Evolutionary conservation across 2,329 filamentous ascomycete genomes (phyloP), one percentile per base, ranked within the genome.

Genomic region (Magnaporthiopsis rhizophila): DNA sequence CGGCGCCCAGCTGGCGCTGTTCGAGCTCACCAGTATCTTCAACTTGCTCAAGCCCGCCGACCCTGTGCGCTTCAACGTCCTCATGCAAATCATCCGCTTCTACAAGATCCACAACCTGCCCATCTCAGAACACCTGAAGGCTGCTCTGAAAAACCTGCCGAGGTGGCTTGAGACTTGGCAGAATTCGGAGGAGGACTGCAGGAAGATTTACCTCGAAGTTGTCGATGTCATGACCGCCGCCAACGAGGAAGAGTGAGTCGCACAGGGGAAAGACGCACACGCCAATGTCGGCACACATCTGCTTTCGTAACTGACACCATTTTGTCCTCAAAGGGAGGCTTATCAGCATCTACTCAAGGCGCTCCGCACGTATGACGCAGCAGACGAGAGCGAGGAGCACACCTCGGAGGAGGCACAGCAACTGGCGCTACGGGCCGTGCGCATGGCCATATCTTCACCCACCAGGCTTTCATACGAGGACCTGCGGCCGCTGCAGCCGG

Each of bases 1-100:
- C 80, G 92, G 93, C 71, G 83, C 89, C 67, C 89, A 90, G 62
- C 86, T 99, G 69, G 92, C 92, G 68, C 89, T 98, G 71, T 92
- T 92, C 69, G 90, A 95, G 71, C 86, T 99, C 70, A 92, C 91
- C 74, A 97, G 93, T 71, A 87, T 99, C 74, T 99, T 98, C 88
- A 99, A 99, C 84, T 89, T 96, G 69, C 85, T 98, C 70, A 80
- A 88, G 70, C 80, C 88, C 67, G 82, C 88, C 72, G 89, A 92
- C 74, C 88, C 91, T 64, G 85, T 91, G 74, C 89, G 95, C 67
- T 97, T 89, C 79, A 90, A 97, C 74, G 92, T 99, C 66, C 91
- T 99, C 73, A 84, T 95, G 76, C 87, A 92, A 72, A 92, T 97
- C 71, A 80, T 98, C 68, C 89, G 89, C 71, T 90, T 97, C 71